These are phyloP conservation scores for Leccinum disarticulatum DNA, from an alignment of 768 basidiomycete genomes.

Conservation along the genomic window DNA sequence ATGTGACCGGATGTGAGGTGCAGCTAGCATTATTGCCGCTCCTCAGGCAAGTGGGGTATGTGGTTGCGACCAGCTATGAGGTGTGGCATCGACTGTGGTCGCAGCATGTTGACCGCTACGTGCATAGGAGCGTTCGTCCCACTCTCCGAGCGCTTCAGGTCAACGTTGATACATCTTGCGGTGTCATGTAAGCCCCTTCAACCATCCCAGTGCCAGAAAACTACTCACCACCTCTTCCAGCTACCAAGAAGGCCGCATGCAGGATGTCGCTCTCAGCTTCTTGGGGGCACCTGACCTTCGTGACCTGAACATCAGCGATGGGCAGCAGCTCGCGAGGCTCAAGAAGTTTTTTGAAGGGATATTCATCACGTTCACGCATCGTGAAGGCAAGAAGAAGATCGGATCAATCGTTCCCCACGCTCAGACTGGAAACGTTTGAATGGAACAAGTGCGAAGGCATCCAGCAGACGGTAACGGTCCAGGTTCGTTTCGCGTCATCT, in stretches of 20 bases:
- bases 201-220: not conserved
- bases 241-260: constrained; percentile 27
- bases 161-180: constrained; percentile 47
- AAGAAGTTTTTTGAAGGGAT: constrained; percentile 40
- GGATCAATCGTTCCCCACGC: constrained; percentile 37
- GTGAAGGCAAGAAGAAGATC: constrained; percentile 35
- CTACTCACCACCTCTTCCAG: constrained; percentile 12
- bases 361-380: constrained; percentile 32
- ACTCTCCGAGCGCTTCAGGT: constrained; percentile 40
- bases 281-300: constrained; percentile 27
- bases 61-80: no score
- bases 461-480: constrained; percentile 35
- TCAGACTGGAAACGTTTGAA: constrained; percentile 40
- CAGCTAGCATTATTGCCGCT: no score
- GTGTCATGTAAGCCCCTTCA: constrained; percentile 39
- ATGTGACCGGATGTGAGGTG: no score
- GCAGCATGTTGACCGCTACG: not conserved
- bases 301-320: constrained; percentile 28
- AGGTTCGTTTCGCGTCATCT: constrained; percentile 31
- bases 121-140: constrained; percentile 46
- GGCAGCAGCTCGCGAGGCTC: constrained; percentile 32
- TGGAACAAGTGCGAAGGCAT: constrained; percentile 31
- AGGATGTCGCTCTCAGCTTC: constrained; percentile 34
- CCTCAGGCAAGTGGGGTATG: no score
- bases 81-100: no score